These are phyloP conservation scores for Colletotrichum simmondsii DNA, from an alignment of 2,329 filamentous ascomycete genomes.

Conservation along the genomic window DNA sequence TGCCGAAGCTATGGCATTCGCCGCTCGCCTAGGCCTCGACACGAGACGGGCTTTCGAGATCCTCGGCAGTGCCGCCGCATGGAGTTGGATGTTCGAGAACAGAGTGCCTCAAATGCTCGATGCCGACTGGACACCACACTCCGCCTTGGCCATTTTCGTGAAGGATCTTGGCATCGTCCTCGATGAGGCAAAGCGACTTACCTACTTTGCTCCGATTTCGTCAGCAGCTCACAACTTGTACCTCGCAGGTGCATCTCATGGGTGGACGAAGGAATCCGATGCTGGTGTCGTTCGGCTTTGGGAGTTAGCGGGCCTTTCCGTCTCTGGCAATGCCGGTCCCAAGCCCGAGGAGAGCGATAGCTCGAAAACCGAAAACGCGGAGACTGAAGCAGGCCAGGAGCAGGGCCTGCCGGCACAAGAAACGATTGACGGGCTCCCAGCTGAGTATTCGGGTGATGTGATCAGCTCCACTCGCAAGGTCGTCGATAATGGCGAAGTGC, in stretches of 20 bases:
- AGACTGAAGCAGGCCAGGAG: not conserved
- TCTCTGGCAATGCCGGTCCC: slow-evolving; percentile 33
- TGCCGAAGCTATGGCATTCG: slow-evolving; percentile 67
- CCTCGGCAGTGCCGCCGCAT: slow-evolving; percentile 51
- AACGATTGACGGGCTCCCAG: slow-evolving; percentile 39
- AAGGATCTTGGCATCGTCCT: slow-evolving; percentile 47
- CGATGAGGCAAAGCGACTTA: slow-evolving; percentile 44
- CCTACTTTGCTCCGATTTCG: slow-evolving; percentile 42
- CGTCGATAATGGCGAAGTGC: slow-evolving; percentile 35
- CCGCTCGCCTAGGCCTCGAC: slow-evolving; percentile 62
- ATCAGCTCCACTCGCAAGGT: slow-evolving; percentile 35
- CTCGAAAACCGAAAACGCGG: not conserved
- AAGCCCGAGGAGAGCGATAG: not conserved
- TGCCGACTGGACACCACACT: slow-evolving; percentile 47
- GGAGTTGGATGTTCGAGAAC: slow-evolving; percentile 51
- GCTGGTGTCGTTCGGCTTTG: slow-evolving; percentile 50
- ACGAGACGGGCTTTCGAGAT: slow-evolving; percentile 59
- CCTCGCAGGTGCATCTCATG: slow-evolving; percentile 44
- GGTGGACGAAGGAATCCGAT: slow-evolving; percentile 47
- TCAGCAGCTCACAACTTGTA: slow-evolving; percentile 45
- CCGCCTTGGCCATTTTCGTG: slow-evolving; percentile 48
- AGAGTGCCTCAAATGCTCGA: slow-evolving; percentile 47
- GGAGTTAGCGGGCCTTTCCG: slow-evolving; percentile 42
- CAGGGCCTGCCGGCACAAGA: slow-evolving; percentile 35
- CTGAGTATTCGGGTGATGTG: slow-evolving; percentile 37